A percentile compares a stretch with the other conserved stretches of the same genome.
These are phyloP conservation scores for Talaromyces rugulosus DNA, from an alignment of 2,329 filamentous ascomycete genomes.

Conservation along the genomic window DNA sequence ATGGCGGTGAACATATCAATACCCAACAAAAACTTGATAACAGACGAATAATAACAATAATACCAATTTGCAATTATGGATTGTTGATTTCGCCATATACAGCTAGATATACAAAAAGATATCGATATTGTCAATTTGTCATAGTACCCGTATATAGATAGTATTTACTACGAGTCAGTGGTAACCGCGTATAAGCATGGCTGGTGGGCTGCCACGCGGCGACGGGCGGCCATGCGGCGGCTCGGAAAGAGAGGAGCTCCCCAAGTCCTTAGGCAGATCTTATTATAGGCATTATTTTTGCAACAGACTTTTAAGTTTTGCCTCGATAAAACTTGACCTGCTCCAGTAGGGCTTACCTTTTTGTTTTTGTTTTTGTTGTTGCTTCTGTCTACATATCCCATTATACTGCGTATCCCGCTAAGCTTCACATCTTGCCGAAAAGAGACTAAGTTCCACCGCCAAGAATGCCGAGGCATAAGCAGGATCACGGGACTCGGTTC, in stretches of 20 bases:
- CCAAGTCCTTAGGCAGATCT: not conserved
- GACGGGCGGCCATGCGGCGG: not conserved
- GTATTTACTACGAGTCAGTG: not conserved
- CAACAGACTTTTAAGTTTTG: no score
- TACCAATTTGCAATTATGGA: not conserved
- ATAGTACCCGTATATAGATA: no score
- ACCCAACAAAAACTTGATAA: not conserved
- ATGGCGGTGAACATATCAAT: not conserved
- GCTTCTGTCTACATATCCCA: no score
- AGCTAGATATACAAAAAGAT: not conserved
- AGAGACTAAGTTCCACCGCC: not conserved
- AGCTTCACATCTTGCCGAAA: not conserved
- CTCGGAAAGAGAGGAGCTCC: not conserved
- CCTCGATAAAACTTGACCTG: no score
- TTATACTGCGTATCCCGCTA: not conserved
- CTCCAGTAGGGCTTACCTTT: no score
- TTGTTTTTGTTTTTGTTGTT: not conserved
- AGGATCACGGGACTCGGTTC: not conserved
- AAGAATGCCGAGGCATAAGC: not conserved
- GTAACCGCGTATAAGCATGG: not conserved
- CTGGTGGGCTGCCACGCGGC: not conserved
- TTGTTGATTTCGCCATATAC: not conserved
- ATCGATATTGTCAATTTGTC: not conserved
- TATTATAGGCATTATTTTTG: not conserved
- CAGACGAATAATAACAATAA: not conserved